Percentiles rank a stretch among this genome's conserved stretches.
These are phyloP conservation scores for Rubia balearica DNA, from an alignment of 305 asterid species.

Conservation along the genomic window DNA sequence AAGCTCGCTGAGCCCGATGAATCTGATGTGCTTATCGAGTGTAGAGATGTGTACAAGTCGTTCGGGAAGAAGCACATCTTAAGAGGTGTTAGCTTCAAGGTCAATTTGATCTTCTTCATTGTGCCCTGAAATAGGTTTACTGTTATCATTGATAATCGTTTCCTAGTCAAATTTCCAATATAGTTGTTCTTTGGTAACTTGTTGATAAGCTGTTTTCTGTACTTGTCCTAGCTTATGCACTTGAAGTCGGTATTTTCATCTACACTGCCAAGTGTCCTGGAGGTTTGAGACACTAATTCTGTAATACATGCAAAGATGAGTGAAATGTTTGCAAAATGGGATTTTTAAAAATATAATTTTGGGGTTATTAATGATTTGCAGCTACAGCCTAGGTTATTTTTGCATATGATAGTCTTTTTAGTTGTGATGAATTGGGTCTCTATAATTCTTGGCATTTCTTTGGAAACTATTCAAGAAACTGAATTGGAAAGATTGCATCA, in stretches of 20 bases:
- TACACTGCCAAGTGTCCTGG: neutral
- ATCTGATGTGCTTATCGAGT: conserved; percentile 85
- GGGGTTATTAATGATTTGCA: neutral
- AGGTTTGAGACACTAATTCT: neutral
- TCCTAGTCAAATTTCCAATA: neutral
- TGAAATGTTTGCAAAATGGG: neutral
- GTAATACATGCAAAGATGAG: neutral
- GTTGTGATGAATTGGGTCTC: neutral
- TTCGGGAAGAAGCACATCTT: conserved; percentile 90
- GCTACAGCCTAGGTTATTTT: neutral
- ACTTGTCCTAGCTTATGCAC: neutral
- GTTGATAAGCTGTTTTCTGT: neutral
- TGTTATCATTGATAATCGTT: neutral
- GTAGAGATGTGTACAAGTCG: conserved; percentile 85
- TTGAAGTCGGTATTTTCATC: neutral
- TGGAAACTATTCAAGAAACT: neutral
- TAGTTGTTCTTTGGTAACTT: neutral
- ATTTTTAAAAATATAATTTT: neutral
- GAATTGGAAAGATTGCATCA: neutral
- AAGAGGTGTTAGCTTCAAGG: conserved; percentile 98
- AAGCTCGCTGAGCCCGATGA: conserved; percentile 38
- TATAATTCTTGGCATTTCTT: neutral
- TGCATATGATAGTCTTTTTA: neutral
- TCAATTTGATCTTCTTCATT: conserved; percentile 27
- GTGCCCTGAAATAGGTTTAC: neutral